Evolutionary conservation across 148 eudicot genomes (phyloP), one percentile per base, ranked within the genome.

Genomic region (Nepenthes mirabilis): DNA sequence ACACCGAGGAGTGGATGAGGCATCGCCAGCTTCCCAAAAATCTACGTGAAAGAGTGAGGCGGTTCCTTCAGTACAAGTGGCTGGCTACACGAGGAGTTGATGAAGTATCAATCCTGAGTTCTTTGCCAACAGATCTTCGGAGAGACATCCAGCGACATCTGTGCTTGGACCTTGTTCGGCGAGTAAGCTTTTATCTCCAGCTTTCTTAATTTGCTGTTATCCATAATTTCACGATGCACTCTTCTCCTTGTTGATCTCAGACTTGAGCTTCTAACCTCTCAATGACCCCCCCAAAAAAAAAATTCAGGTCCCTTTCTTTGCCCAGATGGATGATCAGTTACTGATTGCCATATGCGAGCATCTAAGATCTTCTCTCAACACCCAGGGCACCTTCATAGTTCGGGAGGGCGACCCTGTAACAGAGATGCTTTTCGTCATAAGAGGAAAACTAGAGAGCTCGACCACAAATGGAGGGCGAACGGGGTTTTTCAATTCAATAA

Each of bases 1-100:
- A 90, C 69, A 90, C 94, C 7, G 97, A 90, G 72, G 90, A 83
- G 73, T 90, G 97, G 97, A 90, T 90, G 94, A 82, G 72, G 64
- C 97, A 86, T 72, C 80, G 97, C 3, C 94, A 90, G 58, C 86
- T 90, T 54, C 95, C 97, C 33, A 71, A 70, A 57, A 79, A 71
- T 69, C 58, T 86, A 34, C 79, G 70, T 58, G 74, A 71, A 68
- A 81, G 95, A 57, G 88, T 78, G 32, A 74, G 88, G 8, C 75
- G 81, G 14, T 90, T 78, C 70, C 89, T 82, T 54, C 90, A 82
- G 63, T 90, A 86, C 70, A 86, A 90, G 68, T 90, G 97, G 97
- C 76, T 86, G 45, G 84, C 97, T 61, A 90, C 97, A 8, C 71
- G 88, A 61, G 97, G 97, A 61, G 97, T 86, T 43, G 70, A 90